phyloP scores from a whole-genome alignment of 129 eudicot genomes.

The Chrysanthemum lavandulifolium region DNA sequence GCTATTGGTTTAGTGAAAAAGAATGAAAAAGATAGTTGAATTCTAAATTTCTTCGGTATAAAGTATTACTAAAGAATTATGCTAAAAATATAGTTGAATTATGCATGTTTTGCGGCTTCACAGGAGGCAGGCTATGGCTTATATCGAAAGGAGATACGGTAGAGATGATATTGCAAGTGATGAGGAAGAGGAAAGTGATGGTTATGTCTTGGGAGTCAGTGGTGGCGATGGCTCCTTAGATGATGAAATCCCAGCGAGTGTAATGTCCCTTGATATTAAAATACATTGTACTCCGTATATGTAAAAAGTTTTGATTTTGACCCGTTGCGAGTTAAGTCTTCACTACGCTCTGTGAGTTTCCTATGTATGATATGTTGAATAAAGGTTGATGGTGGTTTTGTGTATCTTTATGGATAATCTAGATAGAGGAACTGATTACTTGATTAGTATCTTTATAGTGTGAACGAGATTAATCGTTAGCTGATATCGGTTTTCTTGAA shows the following conservation, averaged over 20 bases:
- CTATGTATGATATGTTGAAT: background rate
- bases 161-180: slow-evolving; percentile 52
- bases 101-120: slow-evolving; percentile 88
- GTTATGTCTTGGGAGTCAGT: slow-evolving; percentile 46
- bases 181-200: slow-evolving; percentile 51
- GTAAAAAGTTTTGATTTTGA: background rate
- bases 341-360: background rate
- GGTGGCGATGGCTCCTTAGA: slow-evolving; percentile 55
- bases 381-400: background rate
- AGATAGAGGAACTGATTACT: background rate
- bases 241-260: slow-evolving; percentile 61
- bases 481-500: too few species aligned
- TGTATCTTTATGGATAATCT: slow-evolving; percentile 18
- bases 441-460: too few species aligned
- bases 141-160: slow-evolving; percentile 53
- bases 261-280: slow-evolving; percentile 27
- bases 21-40: too few species aligned
- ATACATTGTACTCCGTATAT: background rate
- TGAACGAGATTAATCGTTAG: too few species aligned
- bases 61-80: too few species aligned
- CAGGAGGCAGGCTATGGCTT: slow-evolving; percentile 75
- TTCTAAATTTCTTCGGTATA: too few species aligned
- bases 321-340: background rate
- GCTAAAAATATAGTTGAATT: slow-evolving; percentile 1
- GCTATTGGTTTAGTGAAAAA: too few species aligned